A percentile compares a stretch with the other conserved stretches of the same genome.
Evolutionary conservation across 139 green algal species (phyloP).

Genomic region (Chlamydomonas schloesseri): DNA sequence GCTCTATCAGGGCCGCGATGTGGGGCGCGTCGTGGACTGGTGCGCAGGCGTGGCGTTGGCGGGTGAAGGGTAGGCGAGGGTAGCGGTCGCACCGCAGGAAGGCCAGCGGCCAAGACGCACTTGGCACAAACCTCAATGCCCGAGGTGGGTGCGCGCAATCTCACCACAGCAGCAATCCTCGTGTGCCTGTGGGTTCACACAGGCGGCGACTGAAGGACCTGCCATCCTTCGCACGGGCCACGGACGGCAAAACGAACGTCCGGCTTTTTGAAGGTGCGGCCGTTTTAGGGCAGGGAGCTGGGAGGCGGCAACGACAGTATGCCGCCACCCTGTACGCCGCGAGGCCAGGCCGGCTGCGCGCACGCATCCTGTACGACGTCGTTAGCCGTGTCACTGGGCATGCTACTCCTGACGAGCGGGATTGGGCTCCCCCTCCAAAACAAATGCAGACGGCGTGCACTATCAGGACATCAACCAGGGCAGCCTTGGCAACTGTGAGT

Average conservation of each 20-base stretch:
- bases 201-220: conserved; percentile 37
- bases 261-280: conserved; percentile 24
- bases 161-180: too few relatives aligned
- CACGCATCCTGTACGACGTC: too few relatives aligned
- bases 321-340: too few relatives aligned
- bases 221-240: not conserved
- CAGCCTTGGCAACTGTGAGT: conserved; percentile 26
- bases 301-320: too few relatives aligned
- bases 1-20: not conserved
- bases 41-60: not conserved
- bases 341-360: too few relatives aligned
- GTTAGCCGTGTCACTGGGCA: too few relatives aligned
- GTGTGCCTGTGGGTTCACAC: not conserved
- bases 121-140: too few relatives aligned
- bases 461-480: conserved; percentile 46
- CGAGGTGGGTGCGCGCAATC: not conserved
- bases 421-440: not conserved
- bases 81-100: not conserved
- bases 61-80: not conserved
- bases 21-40: conserved; percentile 12
- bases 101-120: too few relatives aligned
- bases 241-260: conserved; percentile 8
- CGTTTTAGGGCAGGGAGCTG: not conserved
- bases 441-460: not conserved
- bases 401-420: too few relatives aligned